These are phyloP conservation scores for Clarireedia paspali DNA, from an alignment of 2,329 filamentous ascomycete species.

Conservation along the genomic window DNA sequence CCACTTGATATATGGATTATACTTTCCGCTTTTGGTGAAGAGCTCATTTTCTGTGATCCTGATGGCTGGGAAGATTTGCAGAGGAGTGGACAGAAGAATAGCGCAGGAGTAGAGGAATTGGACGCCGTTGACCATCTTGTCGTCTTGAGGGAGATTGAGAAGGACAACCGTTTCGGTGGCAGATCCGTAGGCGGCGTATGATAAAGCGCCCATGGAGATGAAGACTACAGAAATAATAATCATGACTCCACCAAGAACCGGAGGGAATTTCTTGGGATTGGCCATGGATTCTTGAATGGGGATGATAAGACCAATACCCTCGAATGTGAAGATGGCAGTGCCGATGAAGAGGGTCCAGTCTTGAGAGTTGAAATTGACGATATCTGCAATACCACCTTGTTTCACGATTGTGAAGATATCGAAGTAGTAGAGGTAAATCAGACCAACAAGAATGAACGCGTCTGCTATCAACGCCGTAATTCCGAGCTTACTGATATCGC, in stretches of 20 bases:
- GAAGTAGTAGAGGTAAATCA: conserved; percentile 94
- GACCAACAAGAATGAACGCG: conserved; percentile 84
- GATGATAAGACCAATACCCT: conserved; percentile 94
- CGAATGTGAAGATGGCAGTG: conserved; percentile 97
- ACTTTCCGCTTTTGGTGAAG: conserved; percentile 91
- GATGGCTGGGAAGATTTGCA: conserved; percentile 97
- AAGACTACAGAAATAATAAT: conserved; percentile 90
- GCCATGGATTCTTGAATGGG: conserved; percentile 98
- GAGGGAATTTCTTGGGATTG: conserved; percentile 80
- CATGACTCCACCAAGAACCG: conserved; percentile 86
- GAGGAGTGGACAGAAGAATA: conserved; percentile 88
- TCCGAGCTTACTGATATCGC: conserved; percentile 95
- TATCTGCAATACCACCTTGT: conserved; percentile 70
- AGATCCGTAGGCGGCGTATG: conserved; percentile 92
- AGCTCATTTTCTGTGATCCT: conserved; percentile 92
- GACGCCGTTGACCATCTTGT: conserved; percentile 89
- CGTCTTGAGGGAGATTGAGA: conserved; percentile 91
- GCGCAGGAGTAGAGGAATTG: conserved; percentile 97
- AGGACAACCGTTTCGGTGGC: conserved; percentile 94
- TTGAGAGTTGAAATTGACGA: conserved; percentile 80
- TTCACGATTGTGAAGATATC: conserved; percentile 76
- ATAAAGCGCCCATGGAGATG: conserved; percentile 82
- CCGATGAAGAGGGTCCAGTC: conserved; percentile 98
- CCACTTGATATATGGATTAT: conserved; percentile 99
- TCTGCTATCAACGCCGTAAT: conserved; percentile 92